Conservation (phyloP, 148 eudicot species). For the Heliamphora exappendiculata region DNA sequence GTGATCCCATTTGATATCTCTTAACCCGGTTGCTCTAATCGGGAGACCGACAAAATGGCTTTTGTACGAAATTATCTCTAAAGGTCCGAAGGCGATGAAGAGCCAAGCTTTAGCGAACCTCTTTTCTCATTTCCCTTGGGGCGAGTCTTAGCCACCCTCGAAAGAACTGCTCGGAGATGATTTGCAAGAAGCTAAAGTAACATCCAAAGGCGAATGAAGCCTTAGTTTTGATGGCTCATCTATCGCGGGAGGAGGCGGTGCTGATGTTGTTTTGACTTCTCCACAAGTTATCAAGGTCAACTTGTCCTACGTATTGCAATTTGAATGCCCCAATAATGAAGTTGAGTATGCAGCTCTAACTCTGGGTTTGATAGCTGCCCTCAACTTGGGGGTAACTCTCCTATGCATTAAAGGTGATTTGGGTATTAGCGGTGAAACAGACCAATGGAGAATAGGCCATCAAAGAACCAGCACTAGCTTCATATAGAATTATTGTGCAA, state of each 20-base stretch:
- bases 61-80: too few relatives aligned
- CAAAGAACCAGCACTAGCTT: not conserved
- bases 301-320: not conserved
- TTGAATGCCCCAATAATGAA: not conserved
- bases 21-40: too few relatives aligned
- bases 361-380: not conserved
- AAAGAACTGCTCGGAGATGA: not conserved
- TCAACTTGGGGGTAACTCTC: not conserved
- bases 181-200: not conserved
- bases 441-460: not conserved
- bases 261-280: not conserved
- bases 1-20: too few relatives aligned
- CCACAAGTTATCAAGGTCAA: not conserved
- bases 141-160: too few relatives aligned
- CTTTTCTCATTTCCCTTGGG: too few relatives aligned
- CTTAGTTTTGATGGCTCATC: not conserved
- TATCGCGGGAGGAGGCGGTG: not conserved
- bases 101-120: too few relatives aligned
- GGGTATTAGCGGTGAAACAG: not conserved
- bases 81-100: too few relatives aligned
- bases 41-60: too few relatives aligned
- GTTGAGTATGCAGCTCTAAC: not conserved
- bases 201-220: not conserved
- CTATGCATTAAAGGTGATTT: not conserved
- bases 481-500: not conserved